phyloP scores from a whole-genome alignment of 305 asterid species.

The Fraxinus velutina region DNA sequence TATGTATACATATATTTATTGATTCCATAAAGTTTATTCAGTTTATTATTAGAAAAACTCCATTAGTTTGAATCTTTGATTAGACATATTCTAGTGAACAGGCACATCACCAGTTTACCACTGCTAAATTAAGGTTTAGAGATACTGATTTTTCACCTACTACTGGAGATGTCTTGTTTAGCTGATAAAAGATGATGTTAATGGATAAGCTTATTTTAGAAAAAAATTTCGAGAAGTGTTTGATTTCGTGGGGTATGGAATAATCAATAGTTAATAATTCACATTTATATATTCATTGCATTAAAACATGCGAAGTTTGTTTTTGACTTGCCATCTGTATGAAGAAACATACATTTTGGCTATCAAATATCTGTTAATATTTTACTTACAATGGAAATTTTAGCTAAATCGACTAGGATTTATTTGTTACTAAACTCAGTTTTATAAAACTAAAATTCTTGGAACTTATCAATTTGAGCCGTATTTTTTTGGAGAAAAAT shows the following conservation, averaged over 20 bases:
- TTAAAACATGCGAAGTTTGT: slow-evolving; percentile 31
- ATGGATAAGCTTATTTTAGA: slow-evolving; percentile 33
- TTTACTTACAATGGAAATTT: neutral
- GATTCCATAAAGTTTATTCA: neutral
- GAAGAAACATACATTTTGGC: slow-evolving; percentile 7
- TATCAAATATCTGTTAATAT: neutral
- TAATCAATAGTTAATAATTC: slow-evolving; percentile 77
- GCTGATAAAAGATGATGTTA: slow-evolving; percentile 51
- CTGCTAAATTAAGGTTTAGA: neutral
- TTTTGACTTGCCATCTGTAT: slow-evolving; percentile 62
- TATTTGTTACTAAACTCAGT: neutral
- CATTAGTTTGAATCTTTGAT: neutral
- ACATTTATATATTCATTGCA: slow-evolving; percentile 27
- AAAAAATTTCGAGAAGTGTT: slow-evolving; percentile 22
- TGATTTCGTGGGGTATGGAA: slow-evolving; percentile 65
- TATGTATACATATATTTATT: neutral
- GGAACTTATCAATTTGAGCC: neutral
- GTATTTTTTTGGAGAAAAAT: too few relatives aligned
- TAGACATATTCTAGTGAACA: neutral
- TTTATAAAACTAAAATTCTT: neutral
- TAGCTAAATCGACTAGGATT: too few relatives aligned
- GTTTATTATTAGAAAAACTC: neutral
- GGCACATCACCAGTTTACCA: slow-evolving; percentile 20
- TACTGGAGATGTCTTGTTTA: slow-evolving; percentile 50
- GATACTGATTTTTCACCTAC: slow-evolving; percentile 69